Percentiles rank a stretch among this genome's conserved stretches.
Evolutionary conservation across 129 eudicot species (phyloP).

Genomic region (Glebionis coronaria): DNA sequence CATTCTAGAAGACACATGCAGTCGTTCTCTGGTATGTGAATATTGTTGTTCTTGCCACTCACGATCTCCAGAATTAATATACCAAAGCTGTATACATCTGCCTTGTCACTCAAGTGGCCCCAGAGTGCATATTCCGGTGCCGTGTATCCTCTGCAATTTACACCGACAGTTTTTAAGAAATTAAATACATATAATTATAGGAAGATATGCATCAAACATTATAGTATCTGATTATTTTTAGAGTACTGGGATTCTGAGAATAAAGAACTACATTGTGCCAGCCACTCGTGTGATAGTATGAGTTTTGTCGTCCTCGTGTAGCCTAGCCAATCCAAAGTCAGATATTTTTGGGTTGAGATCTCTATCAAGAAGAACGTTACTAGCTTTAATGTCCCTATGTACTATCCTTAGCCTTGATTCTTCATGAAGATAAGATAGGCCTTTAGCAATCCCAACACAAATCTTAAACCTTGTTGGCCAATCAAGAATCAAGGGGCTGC

Average conservation of each 20-base stretch:
- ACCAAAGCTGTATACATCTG: conserved; percentile 86
- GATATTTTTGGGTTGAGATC: conserved; percentile 77
- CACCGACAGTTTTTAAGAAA: neutral
- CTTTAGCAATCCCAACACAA: conserved; percentile 71
- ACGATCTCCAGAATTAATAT: conserved; percentile 69
- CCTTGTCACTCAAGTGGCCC: conserved; percentile 86
- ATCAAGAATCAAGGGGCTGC: conserved; percentile 45
- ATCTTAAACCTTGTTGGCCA: conserved; percentile 80
- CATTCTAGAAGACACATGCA: conserved; percentile 77
- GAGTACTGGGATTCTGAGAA: neutral
- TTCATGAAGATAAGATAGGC: conserved; percentile 80
- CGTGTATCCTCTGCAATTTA: conserved; percentile 76
- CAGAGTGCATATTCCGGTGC: conserved; percentile 91
- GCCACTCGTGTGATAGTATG: conserved; percentile 81
- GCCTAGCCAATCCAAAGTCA: conserved; percentile 81
- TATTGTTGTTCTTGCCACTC: conserved; percentile 79
- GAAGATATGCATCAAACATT: neutral
- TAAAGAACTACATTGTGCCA: conserved; percentile 65
- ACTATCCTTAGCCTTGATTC: conserved; percentile 77
- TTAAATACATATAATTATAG: neutral
- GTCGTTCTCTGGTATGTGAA: conserved; percentile 51
- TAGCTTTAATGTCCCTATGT: conserved; percentile 84
- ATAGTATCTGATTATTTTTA: neutral
- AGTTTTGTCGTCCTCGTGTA: conserved; percentile 62
- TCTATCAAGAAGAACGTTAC: conserved; percentile 72